These are phyloP conservation scores for Lizonia empirigonia DNA, from an alignment of 2,329 filamentous ascomycete species.

Conservation along the genomic window DNA sequence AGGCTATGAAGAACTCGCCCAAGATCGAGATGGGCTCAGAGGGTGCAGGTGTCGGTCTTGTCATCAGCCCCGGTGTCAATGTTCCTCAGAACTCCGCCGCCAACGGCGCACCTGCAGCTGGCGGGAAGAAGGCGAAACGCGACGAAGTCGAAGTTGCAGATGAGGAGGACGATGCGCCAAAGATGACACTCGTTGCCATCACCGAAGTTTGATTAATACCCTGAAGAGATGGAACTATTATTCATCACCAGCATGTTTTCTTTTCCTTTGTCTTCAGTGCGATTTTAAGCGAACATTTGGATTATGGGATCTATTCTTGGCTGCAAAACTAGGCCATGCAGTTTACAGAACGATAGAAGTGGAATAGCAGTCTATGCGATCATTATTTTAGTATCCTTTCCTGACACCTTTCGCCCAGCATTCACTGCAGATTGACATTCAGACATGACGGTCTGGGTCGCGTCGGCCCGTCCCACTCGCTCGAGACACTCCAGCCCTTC, in stretches of 20 bases:
- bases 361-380: constrained; percentile 9
- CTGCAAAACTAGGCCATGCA: neutral
- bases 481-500: neutral
- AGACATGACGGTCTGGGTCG: neutral
- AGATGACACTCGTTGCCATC: constrained; percentile 50
- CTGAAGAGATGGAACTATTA: constrained; percentile 2
- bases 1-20: constrained; percentile 54
- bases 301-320: constrained; percentile 4
- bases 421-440: neutral
- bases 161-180: constrained; percentile 40
- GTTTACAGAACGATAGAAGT: neutral
- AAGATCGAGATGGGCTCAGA: constrained; percentile 58
- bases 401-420: neutral
- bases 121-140: constrained; percentile 30
- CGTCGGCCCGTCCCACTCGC: constrained; percentile 7
- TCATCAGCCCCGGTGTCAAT: constrained; percentile 48
- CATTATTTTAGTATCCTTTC: neutral
- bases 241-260: neutral
- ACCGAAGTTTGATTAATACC: constrained; percentile 40
- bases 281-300: constrained; percentile 10
- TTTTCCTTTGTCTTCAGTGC: constrained; percentile 9
- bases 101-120: constrained; percentile 32
- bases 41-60: constrained; percentile 50
- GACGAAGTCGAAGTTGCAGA: constrained; percentile 40
- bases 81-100: constrained; percentile 48